phyloP scores from a whole-genome alignment of 371 early-diverging fungal genomes.

The Neoconidiobolus thromboides region DNA sequence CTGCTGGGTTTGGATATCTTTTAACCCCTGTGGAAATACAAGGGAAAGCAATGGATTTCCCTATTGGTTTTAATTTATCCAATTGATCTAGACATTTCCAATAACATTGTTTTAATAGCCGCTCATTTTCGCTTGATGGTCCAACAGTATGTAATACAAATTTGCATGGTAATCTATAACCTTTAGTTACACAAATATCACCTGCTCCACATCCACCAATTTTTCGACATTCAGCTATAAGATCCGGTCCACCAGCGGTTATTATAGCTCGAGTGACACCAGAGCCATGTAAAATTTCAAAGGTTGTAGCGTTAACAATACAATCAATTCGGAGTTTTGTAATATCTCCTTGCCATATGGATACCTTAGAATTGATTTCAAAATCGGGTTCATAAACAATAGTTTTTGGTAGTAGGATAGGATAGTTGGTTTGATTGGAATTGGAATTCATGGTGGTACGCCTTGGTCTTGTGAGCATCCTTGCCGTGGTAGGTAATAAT shows the following conservation, averaged over 20 bases:
- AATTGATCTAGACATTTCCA: neutral
- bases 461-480: too few relatives aligned
- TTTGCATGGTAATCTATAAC: neutral
- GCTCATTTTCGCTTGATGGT: neutral
- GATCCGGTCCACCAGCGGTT: neutral
- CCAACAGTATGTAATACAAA: slow-evolving; percentile 3
- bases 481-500: too few relatives aligned
- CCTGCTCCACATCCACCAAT: neutral
- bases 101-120: neutral
- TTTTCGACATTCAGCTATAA: slow-evolving; percentile 1
- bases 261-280: slow-evolving; percentile 3
- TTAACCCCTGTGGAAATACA: neutral
- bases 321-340: neutral
- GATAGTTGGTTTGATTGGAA: too few relatives aligned
- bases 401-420: too few relatives aligned
- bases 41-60: neutral
- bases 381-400: neutral
- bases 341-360: slow-evolving; percentile 1
- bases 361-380: neutral
- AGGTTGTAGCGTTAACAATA: slow-evolving; percentile 1
- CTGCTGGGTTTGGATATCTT: neutral
- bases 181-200: neutral
- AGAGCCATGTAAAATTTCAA: neutral
- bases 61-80: too few relatives aligned
- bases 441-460: too few relatives aligned